Conservation (phyloP, 192 early-diverging fungal genomes). For the Powellomyces hirtus region DNA sequence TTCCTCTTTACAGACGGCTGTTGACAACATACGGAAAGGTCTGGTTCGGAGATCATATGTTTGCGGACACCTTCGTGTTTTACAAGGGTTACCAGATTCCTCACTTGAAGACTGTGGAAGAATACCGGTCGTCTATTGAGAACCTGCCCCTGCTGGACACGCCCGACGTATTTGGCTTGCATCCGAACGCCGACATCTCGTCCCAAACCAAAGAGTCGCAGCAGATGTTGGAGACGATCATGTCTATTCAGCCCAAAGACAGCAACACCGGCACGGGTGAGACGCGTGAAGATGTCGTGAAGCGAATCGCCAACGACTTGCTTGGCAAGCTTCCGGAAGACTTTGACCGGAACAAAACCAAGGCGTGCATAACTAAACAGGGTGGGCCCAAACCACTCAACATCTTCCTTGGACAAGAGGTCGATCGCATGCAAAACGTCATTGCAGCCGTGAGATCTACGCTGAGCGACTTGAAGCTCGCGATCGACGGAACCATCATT, state of each 20-base stretch:
- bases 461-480: slow-evolving; percentile 58
- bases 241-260: slow-evolving; percentile 69
- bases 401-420: slow-evolving; percentile 65
- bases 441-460: slow-evolving; percentile 53
- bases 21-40: slow-evolving; percentile 62
- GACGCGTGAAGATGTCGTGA: slow-evolving; percentile 65
- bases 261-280: slow-evolving; percentile 54
- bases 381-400: slow-evolving; percentile 57
- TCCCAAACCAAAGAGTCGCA: slow-evolving; percentile 61
- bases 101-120: slow-evolving; percentile 62
- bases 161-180: slow-evolving; percentile 66
- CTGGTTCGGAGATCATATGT: slow-evolving; percentile 72
- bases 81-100: slow-evolving; percentile 67
- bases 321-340: slow-evolving; percentile 59
- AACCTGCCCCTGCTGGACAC: slow-evolving; percentile 57
- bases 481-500: slow-evolving; percentile 68
- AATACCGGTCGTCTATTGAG: slow-evolving; percentile 60
- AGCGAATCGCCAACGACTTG: slow-evolving; percentile 58
- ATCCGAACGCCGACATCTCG: slow-evolving; percentile 67
- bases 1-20: slow-evolving; percentile 43
- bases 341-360: slow-evolving; percentile 58
- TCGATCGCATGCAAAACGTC: slow-evolving; percentile 64
- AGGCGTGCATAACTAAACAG: slow-evolving; percentile 50
- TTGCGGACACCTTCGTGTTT: slow-evolving; percentile 59
- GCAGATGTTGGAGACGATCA: slow-evolving; percentile 61